Evolutionary conservation across 2,329 filamentous ascomycete species (phyloP).

Genomic region (Hypocreales sp.): DNA sequence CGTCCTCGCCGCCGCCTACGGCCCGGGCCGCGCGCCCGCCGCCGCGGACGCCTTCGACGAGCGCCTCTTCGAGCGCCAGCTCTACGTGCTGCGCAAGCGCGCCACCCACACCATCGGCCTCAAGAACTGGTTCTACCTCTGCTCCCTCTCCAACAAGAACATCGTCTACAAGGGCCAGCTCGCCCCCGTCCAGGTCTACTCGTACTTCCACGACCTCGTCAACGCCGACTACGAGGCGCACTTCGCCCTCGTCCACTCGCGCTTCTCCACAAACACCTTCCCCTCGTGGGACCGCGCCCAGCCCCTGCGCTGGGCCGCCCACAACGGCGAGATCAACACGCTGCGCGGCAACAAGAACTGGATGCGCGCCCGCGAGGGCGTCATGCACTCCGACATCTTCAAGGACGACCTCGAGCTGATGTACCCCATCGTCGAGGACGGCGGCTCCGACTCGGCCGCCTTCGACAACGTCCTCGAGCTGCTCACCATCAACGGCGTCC

Average conservation of each 20-base stretch:
- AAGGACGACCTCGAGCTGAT: constrained; percentile 80
- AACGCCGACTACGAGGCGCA: constrained; percentile 96
- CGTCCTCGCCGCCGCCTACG: constrained; percentile 74
- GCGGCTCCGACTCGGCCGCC: constrained; percentile 89
- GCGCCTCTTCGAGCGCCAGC: constrained; percentile 75
- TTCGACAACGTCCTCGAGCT: constrained; percentile 96
- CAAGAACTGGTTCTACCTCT: constrained; percentile 98
- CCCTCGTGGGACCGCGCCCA: constrained; percentile 97
- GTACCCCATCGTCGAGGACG: constrained; percentile 92
- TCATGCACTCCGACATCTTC: constrained; percentile 86
- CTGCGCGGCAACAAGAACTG: constrained; percentile 97
- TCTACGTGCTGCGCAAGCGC: constrained; percentile 89
- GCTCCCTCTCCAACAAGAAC: constrained; percentile 92
- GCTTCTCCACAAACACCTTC: constrained; percentile 97
- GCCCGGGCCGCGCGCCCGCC: constrained; percentile 63
- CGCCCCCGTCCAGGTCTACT: constrained; percentile 87
- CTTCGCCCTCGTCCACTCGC: constrained; percentile 91
- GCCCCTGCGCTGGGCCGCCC: constrained; percentile 88
- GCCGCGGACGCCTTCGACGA: constrained; percentile 74
- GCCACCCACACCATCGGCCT: constrained; percentile 88
- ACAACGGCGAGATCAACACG: constrained; percentile 98
- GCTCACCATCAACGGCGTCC: constrained; percentile 85
- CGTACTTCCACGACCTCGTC: constrained; percentile 94
- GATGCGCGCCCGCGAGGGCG: constrained; percentile 94
- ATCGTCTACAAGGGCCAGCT: constrained; percentile 98